phyloP scores from a whole-genome alignment of 2,329 filamentous ascomycete genomes.

The Albifimbria verrucaria region DNA sequence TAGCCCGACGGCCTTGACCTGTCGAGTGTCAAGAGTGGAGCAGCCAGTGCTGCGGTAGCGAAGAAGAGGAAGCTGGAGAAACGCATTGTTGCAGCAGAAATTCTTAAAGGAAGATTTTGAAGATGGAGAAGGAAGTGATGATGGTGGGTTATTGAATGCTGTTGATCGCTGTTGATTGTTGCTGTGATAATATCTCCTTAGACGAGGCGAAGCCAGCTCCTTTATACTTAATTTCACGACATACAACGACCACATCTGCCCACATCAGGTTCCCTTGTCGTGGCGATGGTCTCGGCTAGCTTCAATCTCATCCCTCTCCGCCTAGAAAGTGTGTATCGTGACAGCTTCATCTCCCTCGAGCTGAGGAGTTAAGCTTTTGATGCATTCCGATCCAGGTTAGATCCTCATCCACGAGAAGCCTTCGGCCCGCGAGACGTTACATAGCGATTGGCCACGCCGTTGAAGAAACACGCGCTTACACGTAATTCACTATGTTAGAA shows the following conservation, averaged over 20 bases:
- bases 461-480: no score
- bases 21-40: no score
- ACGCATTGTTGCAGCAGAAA: not conserved
- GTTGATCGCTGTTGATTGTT: not conserved
- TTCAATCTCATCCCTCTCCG: not conserved
- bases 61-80: constrained; percentile 1
- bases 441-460: not conserved
- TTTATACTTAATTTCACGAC: no score
- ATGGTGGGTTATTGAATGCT: not conserved
- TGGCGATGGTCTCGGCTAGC: not conserved
- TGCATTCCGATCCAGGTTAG: not conserved
- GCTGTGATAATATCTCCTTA: not conserved
- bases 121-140: no score
- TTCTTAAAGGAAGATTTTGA: no score
- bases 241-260: no score
- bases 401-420: not conserved
- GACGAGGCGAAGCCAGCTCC: not conserved
- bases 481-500: no score
- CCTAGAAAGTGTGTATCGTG: not conserved
- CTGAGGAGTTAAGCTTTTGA: not conserved
- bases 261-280: not conserved
- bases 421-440: not conserved
- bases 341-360: not conserved
- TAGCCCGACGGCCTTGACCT: no score
- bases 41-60: not conserved